These are phyloP conservation scores for Lasiosphaeris hirsuta DNA, from an alignment of 495 filamentous ascomycete species.

Conservation along the genomic window DNA sequence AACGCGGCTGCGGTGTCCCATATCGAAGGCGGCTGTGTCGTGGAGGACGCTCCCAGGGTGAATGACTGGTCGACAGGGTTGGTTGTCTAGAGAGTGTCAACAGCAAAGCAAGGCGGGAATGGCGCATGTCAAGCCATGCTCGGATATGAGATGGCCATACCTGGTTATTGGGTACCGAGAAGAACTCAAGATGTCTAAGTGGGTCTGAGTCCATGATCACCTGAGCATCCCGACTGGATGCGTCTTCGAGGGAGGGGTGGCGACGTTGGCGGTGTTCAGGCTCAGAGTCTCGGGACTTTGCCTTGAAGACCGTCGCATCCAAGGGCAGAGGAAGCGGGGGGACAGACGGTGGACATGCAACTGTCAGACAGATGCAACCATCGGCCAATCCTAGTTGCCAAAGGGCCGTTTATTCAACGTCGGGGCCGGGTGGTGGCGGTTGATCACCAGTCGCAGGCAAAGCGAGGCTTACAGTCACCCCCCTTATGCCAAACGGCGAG, in stretches of 20 bases:
- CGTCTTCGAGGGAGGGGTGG: neutral
- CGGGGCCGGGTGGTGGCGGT: neutral
- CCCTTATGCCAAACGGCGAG: too few relatives aligned
- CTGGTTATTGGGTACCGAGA: conserved; percentile 35
- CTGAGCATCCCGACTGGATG: conserved; percentile 21
- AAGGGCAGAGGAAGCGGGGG: neutral
- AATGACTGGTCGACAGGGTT: conserved; percentile 31
- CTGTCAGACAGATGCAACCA: neutral
- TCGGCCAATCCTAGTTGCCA: neutral
- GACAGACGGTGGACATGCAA: neutral
- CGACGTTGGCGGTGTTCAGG: neutral
- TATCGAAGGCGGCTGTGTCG: conserved; percentile 22
- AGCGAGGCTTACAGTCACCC: too few relatives aligned
- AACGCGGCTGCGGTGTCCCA: conserved; percentile 25
- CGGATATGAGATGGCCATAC: conserved; percentile 15
- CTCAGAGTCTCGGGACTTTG: neutral
- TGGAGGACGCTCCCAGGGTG: conserved; percentile 10
- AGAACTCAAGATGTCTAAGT: conserved; percentile 32
- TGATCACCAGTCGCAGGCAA: too few relatives aligned
- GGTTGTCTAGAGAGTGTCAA: conserved; percentile 29
- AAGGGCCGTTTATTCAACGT: neutral
- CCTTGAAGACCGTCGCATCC: neutral
- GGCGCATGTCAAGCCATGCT: neutral
- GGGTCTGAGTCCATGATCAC: conserved; percentile 33
- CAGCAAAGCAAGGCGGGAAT: conserved; percentile 6